A percentile compares a stretch with the other conserved stretches of the same genome.
Conservation (phyloP, 192 early-diverging fungal genomes). For the Mortierella antarctica region DNA sequence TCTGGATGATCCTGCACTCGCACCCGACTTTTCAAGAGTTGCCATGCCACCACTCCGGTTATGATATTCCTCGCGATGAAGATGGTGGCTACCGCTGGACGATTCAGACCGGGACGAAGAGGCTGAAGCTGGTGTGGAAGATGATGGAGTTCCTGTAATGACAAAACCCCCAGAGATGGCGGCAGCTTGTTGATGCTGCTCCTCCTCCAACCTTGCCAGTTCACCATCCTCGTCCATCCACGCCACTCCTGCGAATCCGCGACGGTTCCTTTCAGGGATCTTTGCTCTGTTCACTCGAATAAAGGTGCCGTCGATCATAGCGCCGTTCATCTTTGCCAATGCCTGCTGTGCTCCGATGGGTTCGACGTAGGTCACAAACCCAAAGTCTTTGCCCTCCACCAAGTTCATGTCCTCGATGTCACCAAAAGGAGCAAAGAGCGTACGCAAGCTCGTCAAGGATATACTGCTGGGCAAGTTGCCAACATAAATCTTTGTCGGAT, state of each 20-base stretch:
- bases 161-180: slow-evolving; percentile 37
- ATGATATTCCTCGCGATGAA: not conserved
- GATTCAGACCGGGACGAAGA: not conserved
- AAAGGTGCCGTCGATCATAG: slow-evolving; percentile 15
- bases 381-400: slow-evolving; percentile 60
- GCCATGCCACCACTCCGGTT: not conserved
- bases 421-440: slow-evolving; percentile 54
- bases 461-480: slow-evolving; percentile 54
- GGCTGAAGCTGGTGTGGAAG: not conserved
- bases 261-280: slow-evolving; percentile 63
- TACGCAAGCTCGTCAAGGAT: slow-evolving; percentile 34
- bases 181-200: slow-evolving; percentile 51
- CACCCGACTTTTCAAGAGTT: not conserved
- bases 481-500: slow-evolving; percentile 63
- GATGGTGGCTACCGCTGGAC: too few relatives aligned
- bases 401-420: slow-evolving; percentile 54
- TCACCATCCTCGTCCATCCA: slow-evolving; percentile 64
- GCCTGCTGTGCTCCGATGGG: slow-evolving; percentile 50
- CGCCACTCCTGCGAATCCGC: slow-evolving; percentile 63
- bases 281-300: slow-evolving; percentile 59
- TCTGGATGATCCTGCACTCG: not conserved
- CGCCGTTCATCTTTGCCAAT: slow-evolving; percentile 51
- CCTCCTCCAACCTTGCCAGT: slow-evolving; percentile 42
- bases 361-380: slow-evolving; percentile 56
- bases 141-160: not conserved